Conservation (phyloP, 1,284 basidiomycete species). For the Fomitopsis palustris region DNA sequence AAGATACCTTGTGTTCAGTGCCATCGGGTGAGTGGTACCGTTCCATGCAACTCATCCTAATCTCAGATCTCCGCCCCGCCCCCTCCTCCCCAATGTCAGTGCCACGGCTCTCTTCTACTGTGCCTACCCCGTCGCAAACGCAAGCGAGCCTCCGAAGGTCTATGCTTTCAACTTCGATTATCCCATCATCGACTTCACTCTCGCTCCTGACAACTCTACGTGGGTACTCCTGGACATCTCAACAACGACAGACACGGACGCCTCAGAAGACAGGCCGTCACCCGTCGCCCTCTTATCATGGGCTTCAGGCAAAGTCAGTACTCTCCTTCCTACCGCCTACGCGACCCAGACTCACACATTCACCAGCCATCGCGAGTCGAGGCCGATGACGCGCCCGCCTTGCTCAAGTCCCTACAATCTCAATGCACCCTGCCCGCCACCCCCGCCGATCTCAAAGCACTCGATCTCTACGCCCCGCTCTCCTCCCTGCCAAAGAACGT, state of each 20-base stretch:
- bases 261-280: neutral
- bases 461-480: conserved; percentile 63
- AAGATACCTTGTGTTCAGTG: conserved; percentile 57
- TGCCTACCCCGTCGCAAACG: conserved; percentile 31
- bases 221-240: conserved; percentile 50
- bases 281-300: conserved; percentile 16
- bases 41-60: neutral
- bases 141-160: conserved; percentile 26
- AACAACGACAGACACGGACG: conserved; percentile 6
- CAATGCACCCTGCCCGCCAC: conserved; percentile 38
- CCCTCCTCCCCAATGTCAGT: conserved; percentile 36
- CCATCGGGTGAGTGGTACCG: conserved; percentile 53
- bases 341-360: neutral
- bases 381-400: conserved; percentile 15
- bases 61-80: neutral
- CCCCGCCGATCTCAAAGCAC: conserved; percentile 41
- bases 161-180: conserved; percentile 46
- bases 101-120: conserved; percentile 64
- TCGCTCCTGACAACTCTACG: conserved; percentile 36
- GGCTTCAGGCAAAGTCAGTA: conserved; percentile 17
- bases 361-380: conserved; percentile 20
- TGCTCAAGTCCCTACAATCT: conserved; percentile 39
- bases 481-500: conserved; percentile 60
- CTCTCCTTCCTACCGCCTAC: no score
- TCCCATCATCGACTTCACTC: conserved; percentile 58